phyloP scores from a whole-genome alignment of 148 eudicot species.

The Vaccinium darrowii region DNA sequence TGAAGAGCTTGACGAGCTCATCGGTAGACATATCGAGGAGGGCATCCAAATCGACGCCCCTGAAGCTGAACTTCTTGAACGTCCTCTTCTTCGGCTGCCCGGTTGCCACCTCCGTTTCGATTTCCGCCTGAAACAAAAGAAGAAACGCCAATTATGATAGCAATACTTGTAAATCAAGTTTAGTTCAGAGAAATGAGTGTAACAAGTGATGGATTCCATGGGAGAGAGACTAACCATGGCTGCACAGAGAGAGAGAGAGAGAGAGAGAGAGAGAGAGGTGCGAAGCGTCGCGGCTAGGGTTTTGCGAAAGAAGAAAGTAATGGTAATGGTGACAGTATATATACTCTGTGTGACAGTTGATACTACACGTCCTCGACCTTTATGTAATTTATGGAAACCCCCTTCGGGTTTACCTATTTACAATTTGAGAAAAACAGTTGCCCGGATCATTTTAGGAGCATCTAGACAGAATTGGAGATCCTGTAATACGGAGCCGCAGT shows the following conservation, averaged over 20 bases:
- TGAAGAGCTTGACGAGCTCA: constrained; percentile 70
- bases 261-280: not conserved
- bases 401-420: no score
- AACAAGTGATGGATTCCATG: not conserved
- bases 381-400: no score
- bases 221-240: not conserved
- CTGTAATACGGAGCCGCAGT: no score
- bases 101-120: constrained; percentile 55
- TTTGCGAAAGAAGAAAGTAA: not conserved
- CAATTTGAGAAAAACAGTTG: no score
- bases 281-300: constrained; percentile 7
- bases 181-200: not conserved
- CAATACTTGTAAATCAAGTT: not conserved
- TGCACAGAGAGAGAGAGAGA: not conserved
- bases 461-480: no score
- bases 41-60: constrained; percentile 81
- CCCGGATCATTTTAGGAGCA: no score
- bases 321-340: no score
- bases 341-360: no score
- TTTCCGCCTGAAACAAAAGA: constrained; percentile 7
- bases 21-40: constrained; percentile 76
- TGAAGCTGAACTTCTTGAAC: constrained; percentile 82
- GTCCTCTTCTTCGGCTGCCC: constrained; percentile 82
- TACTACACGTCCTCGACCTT: no score
- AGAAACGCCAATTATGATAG: not conserved